Evolutionary conservation across 306 rosid species (phyloP), one percentile per base, ranked within the genome.

Genomic region (Sicyos edulis): DNA sequence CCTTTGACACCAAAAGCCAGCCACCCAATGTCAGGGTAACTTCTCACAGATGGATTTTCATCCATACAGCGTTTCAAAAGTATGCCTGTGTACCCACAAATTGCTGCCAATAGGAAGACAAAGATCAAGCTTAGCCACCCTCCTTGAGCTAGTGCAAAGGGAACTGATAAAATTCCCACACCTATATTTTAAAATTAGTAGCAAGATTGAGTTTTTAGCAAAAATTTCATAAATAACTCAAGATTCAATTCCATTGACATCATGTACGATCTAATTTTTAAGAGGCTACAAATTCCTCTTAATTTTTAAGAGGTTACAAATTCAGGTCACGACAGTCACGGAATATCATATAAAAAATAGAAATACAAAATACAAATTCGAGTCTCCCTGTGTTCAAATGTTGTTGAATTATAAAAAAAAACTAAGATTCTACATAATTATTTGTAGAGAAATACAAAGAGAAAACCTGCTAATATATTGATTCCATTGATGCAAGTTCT

Each of bases 401-500:
- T 26, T 26, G 29, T 26, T 1, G 3, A 26, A 26, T 26, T 26
- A n/a, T 26, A 26, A 26, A 26, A 26, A 26, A 26, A 26, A 26
- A 26, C 2, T 26, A 26, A 26, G 29, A 26, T 26, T 26, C 29
- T 26, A 26, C 2, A 10, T 13, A 6, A 0, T 2, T 40, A 19
- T 34, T 7, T 44, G 7, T 0, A 53, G 3, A 16, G 54, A 59
- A 12, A 57, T 19, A 45, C 51, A 78, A 29, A 72, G 20, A 59
- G 60, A 44, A 7, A 13, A 83, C 96, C 97, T 78, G 96, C 78
- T 29, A 91, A 75, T 44, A 86, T 72, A 45, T 91, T 91, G 76
- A 88, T 68, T 21, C 92, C 92, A 75, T 88, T 91, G 86, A 86
- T 81, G 69, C 92, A 88, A 49, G 97, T 87, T 78, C 80, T 82